These are phyloP conservation scores for Eucalyptus tenuipes DNA, from an alignment of 345 rosid species.

Conservation along the genomic window DNA sequence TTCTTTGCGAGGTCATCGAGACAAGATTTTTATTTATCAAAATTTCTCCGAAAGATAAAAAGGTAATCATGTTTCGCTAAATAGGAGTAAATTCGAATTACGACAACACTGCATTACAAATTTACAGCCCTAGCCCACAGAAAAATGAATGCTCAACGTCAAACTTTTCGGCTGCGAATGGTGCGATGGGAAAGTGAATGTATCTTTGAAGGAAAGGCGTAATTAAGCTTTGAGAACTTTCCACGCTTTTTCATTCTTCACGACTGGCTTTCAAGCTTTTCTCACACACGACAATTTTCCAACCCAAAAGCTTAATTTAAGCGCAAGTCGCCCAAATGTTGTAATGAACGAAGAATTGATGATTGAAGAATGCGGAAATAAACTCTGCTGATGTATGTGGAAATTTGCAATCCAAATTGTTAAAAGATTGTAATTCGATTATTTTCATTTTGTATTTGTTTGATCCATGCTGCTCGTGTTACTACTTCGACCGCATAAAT, in stretches of 20 bases:
- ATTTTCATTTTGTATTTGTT: not conserved
- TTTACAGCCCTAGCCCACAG: not conserved
- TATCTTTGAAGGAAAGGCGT: not conserved
- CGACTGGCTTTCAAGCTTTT: not conserved
- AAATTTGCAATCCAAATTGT: not conserved
- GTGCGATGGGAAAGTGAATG: not conserved
- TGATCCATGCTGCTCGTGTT: too few relatives aligned
- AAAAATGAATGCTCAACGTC: not conserved
- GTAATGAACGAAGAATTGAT: not conserved
- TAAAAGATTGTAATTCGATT: not conserved
- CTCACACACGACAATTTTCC: not conserved
- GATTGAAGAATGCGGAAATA: not conserved
- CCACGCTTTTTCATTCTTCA: not conserved
- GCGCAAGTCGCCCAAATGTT: not conserved
- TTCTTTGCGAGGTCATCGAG: not conserved
- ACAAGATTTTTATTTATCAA: not conserved
- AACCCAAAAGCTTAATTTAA: not conserved
- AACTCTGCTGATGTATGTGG: not conserved
- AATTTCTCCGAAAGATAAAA: not conserved
- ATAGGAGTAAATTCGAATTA: not conserved
- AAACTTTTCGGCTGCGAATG: not conserved
- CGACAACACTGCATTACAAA: not conserved
- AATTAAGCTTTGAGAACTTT: not conserved
- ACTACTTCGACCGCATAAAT: not conserved
- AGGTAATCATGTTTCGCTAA: not conserved